Conservation (phyloP, 2,329 filamentous ascomycete species). For the Cladosporium sp. region DNA sequence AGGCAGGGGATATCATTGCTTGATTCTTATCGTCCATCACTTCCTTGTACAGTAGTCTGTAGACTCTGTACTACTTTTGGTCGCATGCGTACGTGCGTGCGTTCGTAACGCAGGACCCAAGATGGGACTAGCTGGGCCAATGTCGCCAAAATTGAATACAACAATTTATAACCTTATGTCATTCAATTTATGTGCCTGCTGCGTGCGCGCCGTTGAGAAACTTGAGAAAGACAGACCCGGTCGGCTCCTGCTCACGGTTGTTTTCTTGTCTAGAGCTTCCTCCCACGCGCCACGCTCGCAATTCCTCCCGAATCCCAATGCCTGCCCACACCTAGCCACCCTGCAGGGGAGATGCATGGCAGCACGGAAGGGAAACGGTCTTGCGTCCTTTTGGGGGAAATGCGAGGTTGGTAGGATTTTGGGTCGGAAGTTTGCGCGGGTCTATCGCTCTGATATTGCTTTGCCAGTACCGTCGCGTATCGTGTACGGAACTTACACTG, state of each 20-base stretch:
- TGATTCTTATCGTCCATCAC: not conserved
- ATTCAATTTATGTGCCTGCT: not conserved
- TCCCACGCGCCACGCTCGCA: not conserved
- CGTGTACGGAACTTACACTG: not conserved
- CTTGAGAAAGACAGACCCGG: not conserved
- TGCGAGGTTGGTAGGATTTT: not conserved
- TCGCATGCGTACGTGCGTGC: not conserved
- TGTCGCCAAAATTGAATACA: not conserved
- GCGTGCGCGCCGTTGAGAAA: not conserved
- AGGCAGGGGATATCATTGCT: not conserved
- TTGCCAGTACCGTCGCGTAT: not conserved
- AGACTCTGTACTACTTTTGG: not conserved
- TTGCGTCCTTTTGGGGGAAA: not conserved
- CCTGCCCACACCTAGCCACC: not conserved
- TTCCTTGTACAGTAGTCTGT: too few relatives aligned
- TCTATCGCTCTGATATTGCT: not conserved
- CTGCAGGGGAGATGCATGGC: constrained; percentile 9
- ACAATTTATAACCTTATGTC: not conserved
- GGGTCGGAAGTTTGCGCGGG: not conserved
- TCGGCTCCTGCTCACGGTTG: not conserved
- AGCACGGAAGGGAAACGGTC: constrained; percentile 1
- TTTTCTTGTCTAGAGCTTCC: not conserved
- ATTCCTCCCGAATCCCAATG: not conserved
- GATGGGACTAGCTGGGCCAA: not conserved
- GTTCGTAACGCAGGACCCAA: not conserved